These are phyloP conservation scores for Aspergillus leporis DNA, from an alignment of 495 filamentous ascomycete genomes.

Conservation along the genomic window DNA sequence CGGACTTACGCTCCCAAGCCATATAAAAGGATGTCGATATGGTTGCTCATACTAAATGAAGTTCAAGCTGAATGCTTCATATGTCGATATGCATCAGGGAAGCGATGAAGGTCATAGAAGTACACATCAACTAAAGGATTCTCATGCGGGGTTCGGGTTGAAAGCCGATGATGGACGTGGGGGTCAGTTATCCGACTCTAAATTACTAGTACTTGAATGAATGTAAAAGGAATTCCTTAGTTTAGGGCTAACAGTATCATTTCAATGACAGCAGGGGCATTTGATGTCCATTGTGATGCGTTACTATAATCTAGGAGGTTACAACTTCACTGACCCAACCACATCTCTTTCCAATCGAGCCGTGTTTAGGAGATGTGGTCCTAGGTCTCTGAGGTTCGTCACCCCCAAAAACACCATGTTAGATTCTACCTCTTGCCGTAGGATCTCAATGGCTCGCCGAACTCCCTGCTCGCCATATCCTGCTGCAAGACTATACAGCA, in stretches of 20 bases:
- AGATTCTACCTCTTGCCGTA: slow-evolving; percentile 39
- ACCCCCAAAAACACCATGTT: slow-evolving; percentile 43
- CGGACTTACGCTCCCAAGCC: slow-evolving; percentile 39
- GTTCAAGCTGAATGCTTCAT: background rate
- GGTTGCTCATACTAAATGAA: slow-evolving; percentile 22
- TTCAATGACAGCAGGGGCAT: background rate
- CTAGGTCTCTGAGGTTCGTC: slow-evolving; percentile 28
- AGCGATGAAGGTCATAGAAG: background rate
- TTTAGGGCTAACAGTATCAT: background rate
- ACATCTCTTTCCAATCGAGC: slow-evolving; percentile 39
- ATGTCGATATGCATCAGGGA: background rate
- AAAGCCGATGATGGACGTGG: slow-evolving; percentile 9
- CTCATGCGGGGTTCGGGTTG: slow-evolving; percentile 18
- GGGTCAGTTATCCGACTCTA: background rate
- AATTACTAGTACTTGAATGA: background rate
- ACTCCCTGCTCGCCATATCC: slow-evolving; percentile 43
- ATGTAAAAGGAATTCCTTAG: background rate
- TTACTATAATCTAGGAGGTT: slow-evolving; percentile 2
- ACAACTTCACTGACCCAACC: slow-evolving; percentile 37
- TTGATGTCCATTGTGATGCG: too few relatives aligned
- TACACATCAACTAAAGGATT: background rate
- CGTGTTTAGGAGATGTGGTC: slow-evolving; percentile 36
- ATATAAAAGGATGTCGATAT: slow-evolving; percentile 39
- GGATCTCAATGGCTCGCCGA: slow-evolving; percentile 31
- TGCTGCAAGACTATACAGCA: slow-evolving; percentile 79